Conservation (phyloP, 805 yeast species). For the Lipomyces chichibuensis region DNA sequence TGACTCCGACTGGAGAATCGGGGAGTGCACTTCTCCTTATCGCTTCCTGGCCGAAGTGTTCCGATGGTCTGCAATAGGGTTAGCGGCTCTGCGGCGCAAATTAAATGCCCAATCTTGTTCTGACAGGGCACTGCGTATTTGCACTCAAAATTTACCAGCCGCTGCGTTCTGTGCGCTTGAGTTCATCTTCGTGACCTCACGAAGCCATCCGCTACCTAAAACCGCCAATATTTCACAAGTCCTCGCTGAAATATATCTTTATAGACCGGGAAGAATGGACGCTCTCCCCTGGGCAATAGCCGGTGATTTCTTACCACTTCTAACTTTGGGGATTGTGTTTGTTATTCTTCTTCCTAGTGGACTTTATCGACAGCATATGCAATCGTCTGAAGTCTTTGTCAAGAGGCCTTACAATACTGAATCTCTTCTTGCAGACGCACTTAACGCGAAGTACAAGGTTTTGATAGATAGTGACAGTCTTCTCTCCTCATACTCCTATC, state of each 20-base stretch:
- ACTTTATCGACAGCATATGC: not conserved
- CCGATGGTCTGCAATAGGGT: too few relatives aligned
- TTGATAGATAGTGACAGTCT: not conserved
- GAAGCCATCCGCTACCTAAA: not conserved
- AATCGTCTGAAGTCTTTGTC: constrained; percentile 1
- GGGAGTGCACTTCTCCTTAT: too few relatives aligned
- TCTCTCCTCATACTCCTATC: constrained; percentile 3
- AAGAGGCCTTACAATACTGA: constrained; percentile 1
- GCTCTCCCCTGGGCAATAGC: not conserved
- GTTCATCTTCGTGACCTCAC: not conserved
- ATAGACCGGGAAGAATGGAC: not conserved
- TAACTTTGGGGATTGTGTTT: not conserved
- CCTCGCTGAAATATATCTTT: not conserved
- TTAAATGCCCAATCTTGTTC: too few relatives aligned
- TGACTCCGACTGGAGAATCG: too few relatives aligned
- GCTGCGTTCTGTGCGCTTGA: not conserved
- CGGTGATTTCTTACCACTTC: not conserved
- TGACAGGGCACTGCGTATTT: too few relatives aligned
- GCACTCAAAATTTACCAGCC: too few relatives aligned
- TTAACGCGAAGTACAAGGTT: not conserved
- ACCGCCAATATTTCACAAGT: not conserved
- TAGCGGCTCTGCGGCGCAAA: too few relatives aligned
- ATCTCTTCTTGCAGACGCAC: constrained; percentile 1
- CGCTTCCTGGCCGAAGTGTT: too few relatives aligned
- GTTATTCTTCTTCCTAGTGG: not conserved